Percentiles rank a stretch among this genome's conserved stretches.
These are phyloP conservation scores for Pulveroboletus sp. DNA, from an alignment of 768 basidiomycete species.

Conservation along the genomic window DNA sequence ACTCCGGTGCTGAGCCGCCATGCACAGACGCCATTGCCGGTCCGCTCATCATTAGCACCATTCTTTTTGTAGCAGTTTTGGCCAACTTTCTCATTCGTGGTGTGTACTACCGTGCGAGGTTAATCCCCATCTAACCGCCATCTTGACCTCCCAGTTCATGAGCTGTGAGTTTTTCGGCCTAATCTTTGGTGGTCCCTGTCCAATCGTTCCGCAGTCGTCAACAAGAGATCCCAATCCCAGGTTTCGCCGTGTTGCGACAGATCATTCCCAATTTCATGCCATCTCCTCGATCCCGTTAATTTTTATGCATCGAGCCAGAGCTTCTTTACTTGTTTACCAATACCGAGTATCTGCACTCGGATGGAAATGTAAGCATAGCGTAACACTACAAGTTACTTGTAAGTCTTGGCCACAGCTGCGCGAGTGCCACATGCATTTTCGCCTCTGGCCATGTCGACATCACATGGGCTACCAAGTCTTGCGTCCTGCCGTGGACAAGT, in stretches of 20 bases:
- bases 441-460: no score
- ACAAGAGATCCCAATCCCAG: constrained; percentile 28
- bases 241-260: constrained; percentile 24
- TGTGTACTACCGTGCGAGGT: constrained; percentile 34
- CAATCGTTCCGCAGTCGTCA: constrained; percentile 19
- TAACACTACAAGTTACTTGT: neutral
- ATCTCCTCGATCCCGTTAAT: constrained; percentile 5
- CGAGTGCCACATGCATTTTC: neutral
- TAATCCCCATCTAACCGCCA: constrained; percentile 4
- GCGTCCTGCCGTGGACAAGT: no score
- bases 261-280: constrained; percentile 18
- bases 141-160: constrained; percentile 42
- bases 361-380: neutral
- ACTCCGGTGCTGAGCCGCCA: neutral
- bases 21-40: constrained; percentile 77
- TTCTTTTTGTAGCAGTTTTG: constrained; percentile 84
- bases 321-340: neutral
- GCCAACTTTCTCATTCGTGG: constrained; percentile 86
- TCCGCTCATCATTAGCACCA: constrained; percentile 74
- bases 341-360: neutral
- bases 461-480: no score
- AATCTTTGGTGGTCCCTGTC: neutral
- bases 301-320: neutral
- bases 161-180: constrained; percentile 43
- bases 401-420: neutral